A percentile compares a stretch with the other conserved stretches of the same genome.
Conservation (phyloP, 1,284 basidiomycete genomes). For the Cystobasidium pallidum region DNA sequence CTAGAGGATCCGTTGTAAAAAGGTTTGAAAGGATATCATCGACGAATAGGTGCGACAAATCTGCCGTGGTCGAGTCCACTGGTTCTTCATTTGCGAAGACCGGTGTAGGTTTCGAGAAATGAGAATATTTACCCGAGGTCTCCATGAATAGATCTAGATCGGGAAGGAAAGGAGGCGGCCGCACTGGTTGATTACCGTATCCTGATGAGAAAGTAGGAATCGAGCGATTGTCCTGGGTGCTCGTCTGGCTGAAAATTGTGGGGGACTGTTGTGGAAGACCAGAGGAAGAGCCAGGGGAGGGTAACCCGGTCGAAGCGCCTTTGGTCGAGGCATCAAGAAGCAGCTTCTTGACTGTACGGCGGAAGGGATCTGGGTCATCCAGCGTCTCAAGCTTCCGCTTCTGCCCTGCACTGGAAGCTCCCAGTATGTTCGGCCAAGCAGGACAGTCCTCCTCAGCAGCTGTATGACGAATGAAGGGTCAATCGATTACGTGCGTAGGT, state of each 20-base stretch:
- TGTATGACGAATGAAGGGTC: not conserved
- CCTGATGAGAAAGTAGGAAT: not conserved
- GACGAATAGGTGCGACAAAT: slow-evolving; percentile 36
- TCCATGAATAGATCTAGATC: slow-evolving; percentile 44
- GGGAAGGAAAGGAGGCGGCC: slow-evolving; percentile 19
- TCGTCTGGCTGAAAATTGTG: slow-evolving; percentile 8
- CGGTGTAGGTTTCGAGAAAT: slow-evolving; percentile 14
- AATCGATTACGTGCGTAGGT: not conserved
- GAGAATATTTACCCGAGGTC: slow-evolving; percentile 9
- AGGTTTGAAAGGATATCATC: slow-evolving; percentile 39
- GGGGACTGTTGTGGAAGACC: slow-evolving; percentile 20
- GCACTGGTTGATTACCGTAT: slow-evolving; percentile 16
- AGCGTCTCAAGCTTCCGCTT: slow-evolving; percentile 25
- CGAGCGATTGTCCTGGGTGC: not conserved
- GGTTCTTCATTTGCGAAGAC: slow-evolving; percentile 18
- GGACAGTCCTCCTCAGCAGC: slow-evolving; percentile 38
- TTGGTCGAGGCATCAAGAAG: slow-evolving; percentile 31
- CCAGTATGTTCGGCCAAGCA: not conserved
- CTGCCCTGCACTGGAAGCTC: not conserved
- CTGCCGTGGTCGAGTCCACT: slow-evolving; percentile 31
- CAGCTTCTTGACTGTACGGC: slow-evolving; percentile 36
- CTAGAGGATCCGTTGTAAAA: slow-evolving; percentile 31
- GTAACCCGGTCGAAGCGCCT: not conserved
- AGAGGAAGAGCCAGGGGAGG: slow-evolving; percentile 17
- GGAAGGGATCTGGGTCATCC: slow-evolving; percentile 29